Conservation (phyloP, 2,329 filamentous ascomycete genomes). For the Talaromyces islandicus region DNA sequence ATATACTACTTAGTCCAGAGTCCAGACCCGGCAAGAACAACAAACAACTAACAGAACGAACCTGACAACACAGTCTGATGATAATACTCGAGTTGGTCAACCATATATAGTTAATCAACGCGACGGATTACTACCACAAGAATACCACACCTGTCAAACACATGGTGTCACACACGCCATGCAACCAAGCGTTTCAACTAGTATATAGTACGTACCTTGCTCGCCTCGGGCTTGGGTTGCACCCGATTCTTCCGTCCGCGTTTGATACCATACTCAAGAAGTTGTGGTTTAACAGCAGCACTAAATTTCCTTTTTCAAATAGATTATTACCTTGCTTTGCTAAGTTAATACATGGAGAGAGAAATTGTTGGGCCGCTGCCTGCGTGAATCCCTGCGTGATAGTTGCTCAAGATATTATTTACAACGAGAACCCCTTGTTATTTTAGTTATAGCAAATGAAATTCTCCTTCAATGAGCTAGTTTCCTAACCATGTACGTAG, state of each 20-base stretch:
- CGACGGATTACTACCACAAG: not conserved
- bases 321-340: not conserved
- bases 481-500: no score
- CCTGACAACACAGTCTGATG: not conserved
- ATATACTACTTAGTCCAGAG: not conserved
- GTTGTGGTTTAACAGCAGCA: not conserved
- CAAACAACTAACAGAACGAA: not conserved
- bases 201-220: not conserved
- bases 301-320: not conserved
- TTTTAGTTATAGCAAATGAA: no score
- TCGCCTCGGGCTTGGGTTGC: not conserved
- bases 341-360: not conserved
- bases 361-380: not conserved
- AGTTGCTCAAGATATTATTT: not conserved
- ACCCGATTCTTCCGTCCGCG: not conserved
- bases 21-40: not conserved
- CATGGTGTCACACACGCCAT: not conserved
- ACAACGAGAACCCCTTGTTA: no score
- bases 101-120: not conserved
- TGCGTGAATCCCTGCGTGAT: not conserved
- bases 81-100: not conserved
- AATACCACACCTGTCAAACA: not conserved
- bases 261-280: not conserved
- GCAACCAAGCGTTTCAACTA: not conserved
- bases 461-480: no score